A percentile compares a stretch with the other conserved stretches of the same genome.
Evolutionary conservation across 1,284 basidiomycete species (phyloP).

Genomic region (Rhodotorula sp.): DNA sequence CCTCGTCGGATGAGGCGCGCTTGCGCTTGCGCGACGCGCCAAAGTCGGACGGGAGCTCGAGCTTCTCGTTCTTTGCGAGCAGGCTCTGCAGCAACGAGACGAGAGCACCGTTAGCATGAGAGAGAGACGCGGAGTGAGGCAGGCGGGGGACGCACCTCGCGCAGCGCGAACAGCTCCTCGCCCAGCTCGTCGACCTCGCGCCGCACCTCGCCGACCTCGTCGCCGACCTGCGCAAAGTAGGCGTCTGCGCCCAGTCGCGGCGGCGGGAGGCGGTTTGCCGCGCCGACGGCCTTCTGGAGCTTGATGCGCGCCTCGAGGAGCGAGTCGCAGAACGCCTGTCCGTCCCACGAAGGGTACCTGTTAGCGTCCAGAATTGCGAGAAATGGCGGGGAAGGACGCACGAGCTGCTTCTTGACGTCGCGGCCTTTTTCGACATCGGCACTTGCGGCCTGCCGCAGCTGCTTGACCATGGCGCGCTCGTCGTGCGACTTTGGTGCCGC

Average conservation of each 20-base stretch:
- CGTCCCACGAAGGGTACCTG: too few species aligned
- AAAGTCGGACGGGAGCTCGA: conserved; percentile 16
- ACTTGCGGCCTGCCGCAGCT: conserved; percentile 63
- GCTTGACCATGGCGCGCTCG: conserved; percentile 59
- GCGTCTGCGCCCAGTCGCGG: not conserved
- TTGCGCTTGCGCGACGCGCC: conserved; percentile 44
- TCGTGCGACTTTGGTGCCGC: conserved; percentile 48
- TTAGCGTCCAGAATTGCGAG: not conserved
- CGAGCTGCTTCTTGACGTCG: conserved; percentile 78
- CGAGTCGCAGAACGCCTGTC: conserved; percentile 75
- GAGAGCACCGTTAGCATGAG: not conserved
- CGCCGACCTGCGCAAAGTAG: conserved; percentile 12
- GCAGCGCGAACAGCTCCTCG: conserved; percentile 43
- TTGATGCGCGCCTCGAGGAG: conserved; percentile 84
- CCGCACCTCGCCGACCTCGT: conserved; percentile 38
- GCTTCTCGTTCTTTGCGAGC: conserved; percentile 12
- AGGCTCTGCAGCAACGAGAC: conserved; percentile 2
- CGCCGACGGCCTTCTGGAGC: conserved; percentile 73
- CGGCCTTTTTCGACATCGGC: conserved; percentile 67
- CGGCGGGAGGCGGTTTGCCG: conserved; percentile 64
- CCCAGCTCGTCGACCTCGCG: conserved; percentile 33
- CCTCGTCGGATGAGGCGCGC: conserved; percentile 39
- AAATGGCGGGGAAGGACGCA: conserved; percentile 52
- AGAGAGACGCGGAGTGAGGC: not conserved
- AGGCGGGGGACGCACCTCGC: conserved; percentile 10